phyloP scores from a whole-genome alignment of 2,329 filamentous ascomycete genomes.

The Ramichloridium luteum region DNA sequence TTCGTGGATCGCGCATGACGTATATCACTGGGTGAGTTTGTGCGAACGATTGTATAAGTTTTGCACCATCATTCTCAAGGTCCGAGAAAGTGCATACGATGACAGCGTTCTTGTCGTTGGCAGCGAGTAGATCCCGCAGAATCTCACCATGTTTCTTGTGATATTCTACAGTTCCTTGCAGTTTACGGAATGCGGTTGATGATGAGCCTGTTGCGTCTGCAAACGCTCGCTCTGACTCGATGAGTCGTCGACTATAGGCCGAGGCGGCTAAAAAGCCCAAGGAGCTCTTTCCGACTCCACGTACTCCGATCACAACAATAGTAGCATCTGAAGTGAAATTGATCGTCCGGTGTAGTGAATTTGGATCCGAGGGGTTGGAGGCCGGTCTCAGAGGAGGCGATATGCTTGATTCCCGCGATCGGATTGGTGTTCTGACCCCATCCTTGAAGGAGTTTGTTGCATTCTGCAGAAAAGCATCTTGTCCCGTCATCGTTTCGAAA shows the following conservation, averaged over 20 bases:
- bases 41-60: constrained; percentile 49
- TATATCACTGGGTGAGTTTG: constrained; percentile 59
- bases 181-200: constrained; percentile 50
- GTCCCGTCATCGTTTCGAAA: constrained; percentile 19
- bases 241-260: constrained; percentile 53
- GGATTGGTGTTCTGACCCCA: constrained; percentile 6
- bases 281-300: constrained; percentile 64
- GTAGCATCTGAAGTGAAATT: constrained; percentile 51
- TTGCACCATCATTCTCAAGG: constrained; percentile 52
- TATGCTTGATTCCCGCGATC: constrained; percentile 11
- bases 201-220: constrained; percentile 51
- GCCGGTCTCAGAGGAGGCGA: constrained; percentile 12
- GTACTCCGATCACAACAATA: constrained; percentile 59
- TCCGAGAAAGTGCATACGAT: constrained; percentile 60
- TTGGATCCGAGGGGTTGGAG: constrained; percentile 1
- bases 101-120: constrained; percentile 49
- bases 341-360: constrained; percentile 11
- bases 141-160: constrained; percentile 51
- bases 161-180: constrained; percentile 50
- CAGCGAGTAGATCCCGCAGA: constrained; percentile 46
- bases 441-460: constrained; percentile 9
- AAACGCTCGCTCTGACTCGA: constrained; percentile 59
- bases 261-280: constrained; percentile 63
- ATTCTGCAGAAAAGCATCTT: no score
- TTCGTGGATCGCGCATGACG: constrained; percentile 51